Base-by-base conservation (phyloP, 1,139 yeast species). In the Yamadazyma spencermartinsiae region DNA sequence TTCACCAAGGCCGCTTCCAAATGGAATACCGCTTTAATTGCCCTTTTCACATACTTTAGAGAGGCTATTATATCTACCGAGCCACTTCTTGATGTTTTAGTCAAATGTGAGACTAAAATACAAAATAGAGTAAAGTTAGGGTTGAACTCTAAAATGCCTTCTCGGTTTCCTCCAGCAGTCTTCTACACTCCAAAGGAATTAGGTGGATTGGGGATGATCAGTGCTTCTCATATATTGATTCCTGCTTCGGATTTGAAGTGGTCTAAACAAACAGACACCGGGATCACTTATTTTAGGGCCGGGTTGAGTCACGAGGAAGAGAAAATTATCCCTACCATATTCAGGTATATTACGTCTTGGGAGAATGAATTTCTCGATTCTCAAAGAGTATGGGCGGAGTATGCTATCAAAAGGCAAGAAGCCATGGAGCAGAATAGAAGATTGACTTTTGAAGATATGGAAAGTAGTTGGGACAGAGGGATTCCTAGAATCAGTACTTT, bases 161-260 rank as follows among this genome's bases (percentile, higher is more conserved):
- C 96, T 0, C 74, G 99, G 38, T 94, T 94, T 64, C 99, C 99
- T 3, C 99, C 98, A 0, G 98, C 97, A 2, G 98, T 94, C 1
- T 94, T 94, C 51, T 94, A 94, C 57, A 88, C 98, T 0, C 98
- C 98, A 0, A 92, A 89, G 52, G 99, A 94, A 58, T 66, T 94
- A 8, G 98, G 99, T 37, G 99, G 99, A 27, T 66, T 94, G 33
- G 98, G 98, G 14, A 94, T 94, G 98, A 69, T 94, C 18, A 87
- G 96, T 70, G 98, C 98, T 0, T 87, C 96, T 12, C 98, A 94
- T 59, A 87, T 92, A 36, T 70, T 92, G 49, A 92, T 94, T 48
- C 98, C 98, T 0, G 86, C 95, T 0, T 84, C 96, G 4, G 98
- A 92, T 60, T 68, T 92, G 45, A 73, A 84, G 39, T 90, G 96